phyloP scores from a whole-genome alignment of 768 basidiomycete species.

The Mycena kentingensis region DNA sequence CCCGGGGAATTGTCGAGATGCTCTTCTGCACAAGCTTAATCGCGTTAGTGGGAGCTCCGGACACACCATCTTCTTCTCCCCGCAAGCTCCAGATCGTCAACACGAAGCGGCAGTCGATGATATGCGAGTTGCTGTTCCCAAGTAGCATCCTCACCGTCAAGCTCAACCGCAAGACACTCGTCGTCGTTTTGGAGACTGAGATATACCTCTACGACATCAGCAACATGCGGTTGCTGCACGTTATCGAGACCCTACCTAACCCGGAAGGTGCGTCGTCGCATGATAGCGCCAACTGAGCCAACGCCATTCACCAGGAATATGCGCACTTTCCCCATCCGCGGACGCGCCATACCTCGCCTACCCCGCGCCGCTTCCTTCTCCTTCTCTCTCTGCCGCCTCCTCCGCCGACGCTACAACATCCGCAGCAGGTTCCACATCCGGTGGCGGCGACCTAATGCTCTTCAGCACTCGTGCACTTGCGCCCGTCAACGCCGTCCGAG shows the following conservation, averaged over 20 bases:
- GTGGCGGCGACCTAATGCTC: conserved; percentile 80
- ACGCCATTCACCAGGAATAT: conserved; percentile 73
- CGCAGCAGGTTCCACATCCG: conserved; percentile 40
- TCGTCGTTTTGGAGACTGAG: conserved; percentile 94
- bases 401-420: conserved; percentile 39
- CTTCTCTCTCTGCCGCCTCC: conserved; percentile 56
- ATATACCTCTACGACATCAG: conserved; percentile 99
- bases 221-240: conserved; percentile 96
- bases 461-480: conserved; percentile 93
- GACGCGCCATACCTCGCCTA: conserved; percentile 96
- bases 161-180: conserved; percentile 93
- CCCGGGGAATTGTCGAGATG: conserved; percentile 98
- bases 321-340: conserved; percentile 90
- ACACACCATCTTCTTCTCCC: conserved; percentile 87
- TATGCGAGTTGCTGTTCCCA: conserved; percentile 97
- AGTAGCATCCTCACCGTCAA: conserved; percentile 97
- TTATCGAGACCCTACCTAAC: conserved; percentile 95
- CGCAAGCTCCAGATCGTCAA: conserved; percentile 97
- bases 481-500: conserved; percentile 94
- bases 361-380: conserved; percentile 90
- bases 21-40: conserved; percentile 98
- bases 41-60: conserved; percentile 93
- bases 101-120: conserved; percentile 99
- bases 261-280: conserved; percentile 72
- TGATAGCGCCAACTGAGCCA: not conserved